Evolutionary conservation across 2,329 filamentous ascomycete species (phyloP), one percentile per base, ranked within the genome.

Genomic region (Chrysosporium keratinophilum): DNA sequence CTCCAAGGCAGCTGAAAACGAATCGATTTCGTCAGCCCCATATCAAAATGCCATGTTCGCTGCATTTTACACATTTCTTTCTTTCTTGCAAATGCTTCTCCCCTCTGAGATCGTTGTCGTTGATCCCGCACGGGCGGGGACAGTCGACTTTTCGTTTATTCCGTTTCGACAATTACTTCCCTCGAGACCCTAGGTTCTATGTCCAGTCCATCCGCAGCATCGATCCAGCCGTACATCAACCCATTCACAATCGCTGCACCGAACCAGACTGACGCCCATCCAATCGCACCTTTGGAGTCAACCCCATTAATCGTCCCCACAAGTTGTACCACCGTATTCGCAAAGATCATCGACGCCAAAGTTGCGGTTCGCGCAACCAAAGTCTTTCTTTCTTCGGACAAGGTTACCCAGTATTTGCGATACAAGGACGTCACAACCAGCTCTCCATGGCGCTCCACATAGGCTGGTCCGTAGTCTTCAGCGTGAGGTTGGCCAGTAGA

Each of bases 201-300:
- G 17, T 52, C 50, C 41, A 52, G 15, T 11, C 65, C 67, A 50
- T 70, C 67, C 33, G 67, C 69, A 6, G 62, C 67, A 55, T 70
- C 68, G 46, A 72, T 65, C 70, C 70, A 73, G 28, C 64, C 64
- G 58, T 69, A 72, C 31, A 61, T 56, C 40, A 59, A 54, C 4
- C 67, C 69, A 31, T 63, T 62, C 9, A 57, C 56, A 54, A 67
- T 39, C 1, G 61, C 63, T 3, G 67, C 85, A 19, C 76, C 62
- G n/a, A 79, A 80, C 88, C 88, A 96, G 35, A 91, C 74, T 19
- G 74, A 74, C 1, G 86, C 82, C 76, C 89, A 97, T 0, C 78
- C 80, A 2, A 76, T 71, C 1, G 89, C 87, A 10, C 90, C 91
- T 0, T 74, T 61, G 3, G 79, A 58, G 62, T 90, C 85, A 10